Base-by-base conservation (phyloP, 129 eudicot genomes). In the Lactuca sativa region DNA sequence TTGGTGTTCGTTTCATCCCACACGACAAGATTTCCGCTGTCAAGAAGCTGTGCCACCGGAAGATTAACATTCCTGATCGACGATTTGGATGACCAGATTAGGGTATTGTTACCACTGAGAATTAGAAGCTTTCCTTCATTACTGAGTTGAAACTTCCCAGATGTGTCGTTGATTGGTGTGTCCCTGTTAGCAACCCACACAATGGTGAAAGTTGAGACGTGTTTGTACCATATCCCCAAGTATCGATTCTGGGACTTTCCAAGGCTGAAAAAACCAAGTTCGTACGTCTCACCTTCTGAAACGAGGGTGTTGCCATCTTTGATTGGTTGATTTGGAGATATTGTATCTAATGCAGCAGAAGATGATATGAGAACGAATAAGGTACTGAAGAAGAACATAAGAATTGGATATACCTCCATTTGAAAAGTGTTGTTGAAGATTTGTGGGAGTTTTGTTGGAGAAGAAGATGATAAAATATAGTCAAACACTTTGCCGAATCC, bases 111-210 rank as follows among this genome's bases (percentile, higher is more conserved):
- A 36, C 70, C 63, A 36, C 18, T 59, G 54, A 34, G 52, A 37
- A 72, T 34, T 2, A 56, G 31, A 32, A 72, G 70, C 6, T n/a
- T 33, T 62, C 70, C 70, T 9, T 62, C 67, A 1, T 30, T 7
- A 11, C 33, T 5, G 37, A 64, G 15, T 57, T 10, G 31, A 6
- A 74, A 43, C 8, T 64, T n/a, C 1, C 78, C 78, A 6, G 44
- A 64, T 36, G 56, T 52, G 41, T 66, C 62, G 31, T 3, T 25
- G 25, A 73, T 30, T 9, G 78, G 78, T 14, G 65, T 55, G 2
- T 74, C 72, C 44, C 78, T 74, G 15, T 74, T 74, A 70, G 78
- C 72, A 12, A 64, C 62, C 78, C 78, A 74, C 3, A 64, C 57
- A 38, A 55, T 62, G 9, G 66, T 44, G 40, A 8, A 7, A 33